phyloP scores from a whole-genome alignment of 495 filamentous ascomycete species.

The Xylaria cubensis region DNA sequence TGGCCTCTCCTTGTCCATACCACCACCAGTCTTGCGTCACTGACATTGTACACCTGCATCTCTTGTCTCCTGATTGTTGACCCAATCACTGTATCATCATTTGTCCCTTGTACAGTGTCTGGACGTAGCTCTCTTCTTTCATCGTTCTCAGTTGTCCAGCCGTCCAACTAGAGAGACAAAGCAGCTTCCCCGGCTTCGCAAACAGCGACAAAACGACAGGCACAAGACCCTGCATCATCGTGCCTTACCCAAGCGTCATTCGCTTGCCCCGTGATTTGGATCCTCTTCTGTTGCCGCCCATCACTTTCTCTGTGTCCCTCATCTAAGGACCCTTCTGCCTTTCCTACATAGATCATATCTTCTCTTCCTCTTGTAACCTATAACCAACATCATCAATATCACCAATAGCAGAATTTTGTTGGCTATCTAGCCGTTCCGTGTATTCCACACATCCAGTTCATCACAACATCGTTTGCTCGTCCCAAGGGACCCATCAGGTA shows the following conservation, averaged over 20 bases:
- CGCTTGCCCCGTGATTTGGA: constrained; percentile 24
- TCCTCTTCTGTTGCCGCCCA: constrained; percentile 28
- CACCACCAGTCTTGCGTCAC: constrained; percentile 31
- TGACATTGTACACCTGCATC: constrained; percentile 26
- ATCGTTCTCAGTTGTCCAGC: not conserved
- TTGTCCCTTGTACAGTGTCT: not conserved
- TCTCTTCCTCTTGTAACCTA: constrained; percentile 21
- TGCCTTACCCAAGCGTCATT: constrained; percentile 40
- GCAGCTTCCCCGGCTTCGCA: constrained; percentile 25
- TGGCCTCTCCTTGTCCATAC: constrained; percentile 14
- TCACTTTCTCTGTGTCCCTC: constrained; percentile 10
- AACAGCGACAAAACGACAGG: constrained; percentile 21
- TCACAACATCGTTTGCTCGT: not conserved
- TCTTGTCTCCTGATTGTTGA: not conserved
- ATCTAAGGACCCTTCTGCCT: not conserved
- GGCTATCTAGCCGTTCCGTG: not conserved
- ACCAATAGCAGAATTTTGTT: not conserved
- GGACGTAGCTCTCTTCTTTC: constrained; percentile 15
- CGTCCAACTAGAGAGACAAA: constrained; percentile 9
- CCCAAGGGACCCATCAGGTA: not conserved
- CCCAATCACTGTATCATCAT: constrained; percentile 1
- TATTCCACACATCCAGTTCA: not conserved
- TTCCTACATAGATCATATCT: constrained; percentile 24
- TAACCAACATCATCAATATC: not conserved
- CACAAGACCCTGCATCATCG: constrained; percentile 36